Evolutionary conservation across 1,139 yeast species (phyloP).

Genomic region (Candida sp.): DNA sequence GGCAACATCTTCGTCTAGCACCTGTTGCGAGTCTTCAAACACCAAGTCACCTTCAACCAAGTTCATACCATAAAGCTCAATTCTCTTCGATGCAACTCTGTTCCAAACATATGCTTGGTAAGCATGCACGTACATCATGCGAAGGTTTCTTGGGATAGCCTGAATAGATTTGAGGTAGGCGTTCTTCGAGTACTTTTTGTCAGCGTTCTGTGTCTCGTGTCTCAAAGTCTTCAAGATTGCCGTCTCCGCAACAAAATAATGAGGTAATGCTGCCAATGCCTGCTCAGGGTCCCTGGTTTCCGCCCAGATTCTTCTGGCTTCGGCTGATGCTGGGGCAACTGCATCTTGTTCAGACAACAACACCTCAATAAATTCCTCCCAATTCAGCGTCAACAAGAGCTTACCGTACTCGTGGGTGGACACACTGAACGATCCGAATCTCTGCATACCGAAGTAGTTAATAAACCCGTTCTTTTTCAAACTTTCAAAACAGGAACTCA

Average conservation of each 20-base stretch:
- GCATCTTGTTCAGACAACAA: constrained; percentile 85
- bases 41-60: constrained; percentile 89
- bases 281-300: constrained; percentile 67
- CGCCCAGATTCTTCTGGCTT: constrained; percentile 84
- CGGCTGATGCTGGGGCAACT: constrained; percentile 81
- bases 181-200: constrained; percentile 49
- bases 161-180: constrained; percentile 80
- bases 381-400: constrained; percentile 69
- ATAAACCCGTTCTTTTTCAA: constrained; percentile 77
- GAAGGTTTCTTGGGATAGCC: constrained; percentile 89
- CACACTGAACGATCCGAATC: constrained; percentile 94
- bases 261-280: constrained; percentile 81
- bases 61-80: constrained; percentile 69
- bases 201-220: constrained; percentile 44
- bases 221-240: constrained; percentile 67
- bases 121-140: constrained; percentile 97
- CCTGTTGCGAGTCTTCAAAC: constrained; percentile 54
- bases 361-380: constrained; percentile 80
- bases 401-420: constrained; percentile 91
- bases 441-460: constrained; percentile 96
- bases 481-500: constrained; percentile 58
- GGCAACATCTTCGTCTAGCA: constrained; percentile 66
- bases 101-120: constrained; percentile 98
- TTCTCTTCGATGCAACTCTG: constrained; percentile 77
- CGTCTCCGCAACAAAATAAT: constrained; percentile 84